Evolutionary conservation across 805 yeast species (phyloP).

Genomic region (Myxozyma neotropica): DNA sequence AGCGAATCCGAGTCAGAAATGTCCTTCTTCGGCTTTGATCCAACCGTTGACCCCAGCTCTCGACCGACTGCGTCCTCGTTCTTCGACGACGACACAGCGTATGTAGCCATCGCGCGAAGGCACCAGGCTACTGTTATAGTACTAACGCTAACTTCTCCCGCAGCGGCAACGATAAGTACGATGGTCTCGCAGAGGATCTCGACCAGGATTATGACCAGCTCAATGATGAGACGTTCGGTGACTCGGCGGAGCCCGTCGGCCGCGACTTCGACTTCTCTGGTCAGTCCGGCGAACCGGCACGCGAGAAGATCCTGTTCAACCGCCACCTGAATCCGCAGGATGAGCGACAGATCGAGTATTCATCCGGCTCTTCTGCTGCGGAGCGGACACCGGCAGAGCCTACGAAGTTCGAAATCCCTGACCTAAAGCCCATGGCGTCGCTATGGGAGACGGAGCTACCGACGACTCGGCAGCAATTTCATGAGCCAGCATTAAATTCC

Average conservation of each 20-base stretch:
- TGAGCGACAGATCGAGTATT: constrained; percentile 37
- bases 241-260: constrained; percentile 50
- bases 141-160: not conserved
- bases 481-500: not conserved
- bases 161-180: constrained; percentile 68
- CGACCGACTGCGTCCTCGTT: constrained; percentile 10
- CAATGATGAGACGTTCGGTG: constrained; percentile 80
- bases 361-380: constrained; percentile 48
- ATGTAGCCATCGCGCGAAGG: not conserved
- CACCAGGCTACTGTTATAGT: too few species aligned
- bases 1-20: not conserved
- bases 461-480: constrained; percentile 2
- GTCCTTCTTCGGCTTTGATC: constrained; percentile 36
- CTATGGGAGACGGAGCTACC: constrained; percentile 55
- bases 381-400: not conserved
- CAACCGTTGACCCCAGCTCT: constrained; percentile 23
- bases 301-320: constrained; percentile 43
- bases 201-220: constrained; percentile 75
- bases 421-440: constrained; percentile 69
- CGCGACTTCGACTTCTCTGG: constrained; percentile 68
- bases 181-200: constrained; percentile 67
- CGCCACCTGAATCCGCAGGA: not conserved
- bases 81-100: constrained; percentile 18
- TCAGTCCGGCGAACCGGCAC: constrained; percentile 40
- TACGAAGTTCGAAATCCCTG: constrained; percentile 35